phyloP scores from a whole-genome alignment of 768 basidiomycete genomes.

The Austroboletus festivus region DNA sequence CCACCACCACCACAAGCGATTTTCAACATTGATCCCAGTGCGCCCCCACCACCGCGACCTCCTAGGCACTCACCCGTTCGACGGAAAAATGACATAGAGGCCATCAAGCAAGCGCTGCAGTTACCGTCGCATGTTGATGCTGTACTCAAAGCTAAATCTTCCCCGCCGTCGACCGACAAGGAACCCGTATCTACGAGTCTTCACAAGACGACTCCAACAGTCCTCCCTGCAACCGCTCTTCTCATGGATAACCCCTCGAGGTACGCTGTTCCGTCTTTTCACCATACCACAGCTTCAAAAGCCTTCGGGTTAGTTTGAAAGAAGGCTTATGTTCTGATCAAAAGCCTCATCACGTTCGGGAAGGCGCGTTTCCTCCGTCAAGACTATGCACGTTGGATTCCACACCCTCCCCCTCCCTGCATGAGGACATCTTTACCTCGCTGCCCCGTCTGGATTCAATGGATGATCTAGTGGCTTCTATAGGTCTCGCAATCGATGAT shows the following conservation, averaged over 20 bases:
- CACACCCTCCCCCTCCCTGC: conserved; percentile 11
- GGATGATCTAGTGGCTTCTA: conserved; percentile 36
- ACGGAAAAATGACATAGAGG: conserved; percentile 48
- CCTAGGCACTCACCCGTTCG: conserved; percentile 58
- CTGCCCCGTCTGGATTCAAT: conserved; percentile 32
- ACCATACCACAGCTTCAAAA: neutral
- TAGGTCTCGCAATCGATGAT: conserved; percentile 39
- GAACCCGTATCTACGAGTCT: conserved; percentile 26
- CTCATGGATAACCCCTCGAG: conserved; percentile 14
- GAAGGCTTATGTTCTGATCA: conserved; percentile 21
- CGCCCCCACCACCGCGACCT: conserved; percentile 57
- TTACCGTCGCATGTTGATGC: conserved; percentile 54
- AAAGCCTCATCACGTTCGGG: conserved; percentile 41
- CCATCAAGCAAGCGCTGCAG: conserved; percentile 58
- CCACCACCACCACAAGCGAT: conserved; percentile 65
- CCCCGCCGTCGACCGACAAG: conserved; percentile 17
- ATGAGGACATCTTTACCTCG: conserved; percentile 15
- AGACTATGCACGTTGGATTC: conserved; percentile 29
- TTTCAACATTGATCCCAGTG: conserved; percentile 44
- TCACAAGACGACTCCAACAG: conserved; percentile 15
- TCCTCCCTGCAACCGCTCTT: neutral
- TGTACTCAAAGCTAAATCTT: conserved; percentile 31
- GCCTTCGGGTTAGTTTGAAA: conserved; percentile 12
- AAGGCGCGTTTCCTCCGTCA: conserved; percentile 66
- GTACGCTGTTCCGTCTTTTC: conserved; percentile 12